Base-by-base conservation (phyloP, 305 asterid species). In the Fraxinus albicans region DNA sequence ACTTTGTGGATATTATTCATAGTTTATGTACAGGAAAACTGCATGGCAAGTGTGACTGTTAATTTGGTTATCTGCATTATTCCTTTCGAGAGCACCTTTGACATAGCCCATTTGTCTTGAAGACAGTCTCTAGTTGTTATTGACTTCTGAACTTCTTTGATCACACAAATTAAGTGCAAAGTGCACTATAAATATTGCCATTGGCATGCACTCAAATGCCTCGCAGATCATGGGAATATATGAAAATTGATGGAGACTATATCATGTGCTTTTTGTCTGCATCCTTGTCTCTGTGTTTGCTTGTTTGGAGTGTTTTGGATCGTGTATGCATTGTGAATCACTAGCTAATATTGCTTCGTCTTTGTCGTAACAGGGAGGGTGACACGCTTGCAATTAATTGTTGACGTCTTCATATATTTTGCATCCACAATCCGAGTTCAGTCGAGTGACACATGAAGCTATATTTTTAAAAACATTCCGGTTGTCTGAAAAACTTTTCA, bases 351-450 rank as follows among this genome's bases (percentile, higher is more conserved):
- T 9, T 60, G 38, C 70, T 77, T 76, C 47, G 23, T 76, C 8
- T 76, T 78, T 82, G 38, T 53, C 63, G 77, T 83, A 34, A 82
- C 82, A 74, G 78, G 79, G 81, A 58, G 44, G 76, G 25, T 31
- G 78, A 4, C 40, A 65, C 27, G 10, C 19, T 34, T 73, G 65
- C 60, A 47, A 38, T 25, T 19, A 40, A 60, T 65, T 83, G 34
- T 69, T 25, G 69, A 72, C 35, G 15, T 65, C 55, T 40, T 36
- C 38, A 79, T 58, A 31, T 47, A 35, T 82, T 77, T 79, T 44
- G 25, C 81, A 75, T 79, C 78, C 50, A 65, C 40, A 7, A 84
- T 63, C 63, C 83, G 72, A 79, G 75, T 65, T 81, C 84, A 77
- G 76, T 78, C 3, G 17, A 74, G 36, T 78, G 47, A 50, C 79